Conservation (phyloP, 768 basidiomycete species). For the Sporobolomyces phaffii region DNA sequence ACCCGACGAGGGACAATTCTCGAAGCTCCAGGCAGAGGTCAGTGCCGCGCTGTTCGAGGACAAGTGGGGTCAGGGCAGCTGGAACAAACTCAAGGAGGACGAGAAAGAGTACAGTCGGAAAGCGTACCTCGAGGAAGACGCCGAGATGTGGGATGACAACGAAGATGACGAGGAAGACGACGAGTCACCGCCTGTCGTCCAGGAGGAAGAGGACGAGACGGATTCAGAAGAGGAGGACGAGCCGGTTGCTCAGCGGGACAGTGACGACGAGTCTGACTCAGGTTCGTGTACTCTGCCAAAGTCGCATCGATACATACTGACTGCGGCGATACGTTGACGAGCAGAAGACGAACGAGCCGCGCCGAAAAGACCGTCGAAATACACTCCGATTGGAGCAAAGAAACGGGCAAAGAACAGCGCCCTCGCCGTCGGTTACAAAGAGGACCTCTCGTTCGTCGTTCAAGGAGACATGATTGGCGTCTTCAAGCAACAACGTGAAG, state of each 20-base stretch:
- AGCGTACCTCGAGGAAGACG: constrained; percentile 63
- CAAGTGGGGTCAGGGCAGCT: constrained; percentile 50
- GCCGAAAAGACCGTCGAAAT: constrained; percentile 39
- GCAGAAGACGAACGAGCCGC: constrained; percentile 31
- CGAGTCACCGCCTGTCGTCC: constrained; percentile 47
- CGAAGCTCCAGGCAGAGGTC: constrained; percentile 59
- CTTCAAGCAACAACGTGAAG: constrained; percentile 41
- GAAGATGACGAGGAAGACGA: constrained; percentile 58
- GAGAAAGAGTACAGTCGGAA: constrained; percentile 78
- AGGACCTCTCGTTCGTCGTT: constrained; percentile 88
- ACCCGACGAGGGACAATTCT: constrained; percentile 54
- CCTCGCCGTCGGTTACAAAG: constrained; percentile 88
- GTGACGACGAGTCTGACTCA: constrained; percentile 19
- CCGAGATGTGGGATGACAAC: constrained; percentile 75
- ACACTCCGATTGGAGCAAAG: constrained; percentile 48
- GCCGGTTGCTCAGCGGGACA: constrained; percentile 34
- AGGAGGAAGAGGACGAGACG: constrained; percentile 53
- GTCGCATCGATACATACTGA: no score
- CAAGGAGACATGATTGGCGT: constrained; percentile 57
- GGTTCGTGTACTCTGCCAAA: background rate
- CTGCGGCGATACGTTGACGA: background rate
- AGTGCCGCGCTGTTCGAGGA: constrained; percentile 70
- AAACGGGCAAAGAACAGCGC: constrained; percentile 62
- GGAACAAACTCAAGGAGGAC: constrained; percentile 64
- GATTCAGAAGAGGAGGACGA: constrained; percentile 42